phyloP scores from a whole-genome alignment of 352 stramenopile genomes.

The Globisporangium camurandrum region DNA sequence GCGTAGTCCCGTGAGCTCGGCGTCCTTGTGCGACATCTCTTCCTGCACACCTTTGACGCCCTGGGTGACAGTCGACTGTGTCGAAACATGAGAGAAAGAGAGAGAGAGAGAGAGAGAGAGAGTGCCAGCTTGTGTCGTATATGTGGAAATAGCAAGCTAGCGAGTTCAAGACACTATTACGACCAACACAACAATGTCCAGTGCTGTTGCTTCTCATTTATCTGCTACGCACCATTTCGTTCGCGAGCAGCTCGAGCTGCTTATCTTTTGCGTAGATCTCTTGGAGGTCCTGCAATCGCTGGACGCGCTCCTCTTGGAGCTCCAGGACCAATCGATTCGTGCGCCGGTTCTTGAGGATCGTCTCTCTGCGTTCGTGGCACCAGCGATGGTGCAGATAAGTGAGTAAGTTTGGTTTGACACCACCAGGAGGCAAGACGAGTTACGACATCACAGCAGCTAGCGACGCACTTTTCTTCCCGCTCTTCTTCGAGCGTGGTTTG shows the following conservation, averaged over 20 bases:
- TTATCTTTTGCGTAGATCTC: constrained; percentile 82
- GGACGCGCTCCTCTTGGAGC: constrained; percentile 65
- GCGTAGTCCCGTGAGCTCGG: constrained; percentile 53
- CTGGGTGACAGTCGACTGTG: constrained; percentile 35
- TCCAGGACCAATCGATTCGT: constrained; percentile 66
- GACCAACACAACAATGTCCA: neutral
- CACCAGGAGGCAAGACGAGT: neutral
- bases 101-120: too few relatives aligned
- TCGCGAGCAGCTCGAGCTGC: constrained; percentile 43
- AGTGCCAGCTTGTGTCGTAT: too few relatives aligned
- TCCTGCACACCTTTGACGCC: constrained; percentile 39
- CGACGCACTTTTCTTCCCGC: constrained; percentile 51
- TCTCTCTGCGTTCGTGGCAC: constrained; percentile 50
- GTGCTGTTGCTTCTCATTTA: neutral
- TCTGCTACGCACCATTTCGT: constrained; percentile 35
- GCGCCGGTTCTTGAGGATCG: constrained; percentile 57
- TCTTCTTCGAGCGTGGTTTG: constrained; percentile 63
- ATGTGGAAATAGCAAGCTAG: too few relatives aligned
- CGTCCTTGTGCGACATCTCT: constrained; percentile 62
- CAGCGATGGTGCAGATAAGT: too few relatives aligned
- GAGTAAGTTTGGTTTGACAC: too few relatives aligned
- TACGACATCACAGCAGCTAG: neutral
- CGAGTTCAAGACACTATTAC: too few relatives aligned
- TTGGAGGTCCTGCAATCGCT: constrained; percentile 67
- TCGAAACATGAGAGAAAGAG: too few relatives aligned